Conservation (phyloP, 1,284 basidiomycete species). For the Boletus sp. region DNA sequence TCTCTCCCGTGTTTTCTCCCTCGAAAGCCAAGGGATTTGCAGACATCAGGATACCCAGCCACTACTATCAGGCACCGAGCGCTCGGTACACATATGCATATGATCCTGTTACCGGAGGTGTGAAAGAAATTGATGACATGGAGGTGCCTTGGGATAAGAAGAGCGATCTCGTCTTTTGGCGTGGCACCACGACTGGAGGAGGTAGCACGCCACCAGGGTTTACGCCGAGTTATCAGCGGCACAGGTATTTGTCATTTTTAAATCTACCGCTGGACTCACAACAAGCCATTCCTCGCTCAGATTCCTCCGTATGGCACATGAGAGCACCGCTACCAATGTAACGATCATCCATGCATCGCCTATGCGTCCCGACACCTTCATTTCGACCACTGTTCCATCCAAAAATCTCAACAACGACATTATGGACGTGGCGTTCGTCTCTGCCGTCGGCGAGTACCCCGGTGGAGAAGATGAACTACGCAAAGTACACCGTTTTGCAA, state of each 20-base stretch:
- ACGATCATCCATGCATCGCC: conserved; percentile 78
- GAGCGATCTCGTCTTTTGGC: conserved; percentile 72
- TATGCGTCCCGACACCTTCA: conserved; percentile 53
- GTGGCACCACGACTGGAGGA: conserved; percentile 90
- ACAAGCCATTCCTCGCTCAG: conserved; percentile 34
- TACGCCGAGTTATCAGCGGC: conserved; percentile 81
- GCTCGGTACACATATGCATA: conserved; percentile 86
- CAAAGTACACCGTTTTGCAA: conserved; percentile 68
- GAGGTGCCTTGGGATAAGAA: conserved; percentile 82
- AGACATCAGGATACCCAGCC: conserved; percentile 89
- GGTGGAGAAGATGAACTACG: conserved; percentile 75
- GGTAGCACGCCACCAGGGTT: conserved; percentile 86
- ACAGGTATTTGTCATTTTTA: conserved; percentile 51
- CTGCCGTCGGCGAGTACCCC: conserved; percentile 71
- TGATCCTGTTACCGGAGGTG: conserved; percentile 68
- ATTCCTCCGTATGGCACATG: conserved; percentile 77
- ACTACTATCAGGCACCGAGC: conserved; percentile 88
- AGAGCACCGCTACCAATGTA: conserved; percentile 50
- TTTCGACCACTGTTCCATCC: conserved; percentile 60
- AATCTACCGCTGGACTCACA: neutral
- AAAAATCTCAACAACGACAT: conserved; percentile 70
- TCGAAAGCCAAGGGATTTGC: conserved; percentile 79
- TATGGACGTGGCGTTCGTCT: conserved; percentile 88
- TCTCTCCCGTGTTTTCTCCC: conserved; percentile 90
- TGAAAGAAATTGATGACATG: conserved; percentile 74